Evolutionary conservation across 306 rosid genomes (phyloP), one percentile per base, ranked within the genome.

Genomic region (Lotus japonicus): DNA sequence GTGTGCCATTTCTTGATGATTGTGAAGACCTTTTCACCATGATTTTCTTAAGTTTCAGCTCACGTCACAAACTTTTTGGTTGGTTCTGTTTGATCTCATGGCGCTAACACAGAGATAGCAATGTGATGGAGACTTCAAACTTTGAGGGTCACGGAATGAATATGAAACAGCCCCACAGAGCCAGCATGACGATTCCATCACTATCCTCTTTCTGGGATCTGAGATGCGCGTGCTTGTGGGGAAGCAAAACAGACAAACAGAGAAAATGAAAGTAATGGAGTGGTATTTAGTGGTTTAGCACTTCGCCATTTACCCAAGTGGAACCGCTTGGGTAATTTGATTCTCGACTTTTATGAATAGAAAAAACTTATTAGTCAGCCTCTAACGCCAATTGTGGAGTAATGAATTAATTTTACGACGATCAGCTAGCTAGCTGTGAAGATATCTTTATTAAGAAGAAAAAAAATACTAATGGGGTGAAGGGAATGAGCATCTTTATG

Each of bases 191-290:
- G 14, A 50, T 50, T 3, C 2, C 1, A 18, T 51, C 66, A 59
- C 66, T 59, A 38, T 38, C 51, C 58, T 52, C 64, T 72, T 36
- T 39, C n/a, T 31, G 52, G 55, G 35, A 16, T 71, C 64, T 74
- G 80, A 80, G 36, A 21, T 61, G 67, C 55, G 87, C 81, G 75
- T 85, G 86, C 83, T 36, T 66, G 17, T 16, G 49, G 61, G 1
- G 68, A 70, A 64, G 5, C 15, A 9, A 59, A 45, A 11, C 58
- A 28, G 38, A 41, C 33, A 36, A 19, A 45, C 7, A 64, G 5
- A 44, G 23, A 45, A 14, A 46, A 21, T 19, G 52, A 23, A 21
- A 21, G 23, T 3, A 21, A 21, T 21, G 1, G 3, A n/a, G n/a
- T n/a, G n/a, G n/a, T n/a, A n/a, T n/a, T n/a, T n/a, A n/a, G n/a